These are phyloP conservation scores for Apostasia shenzhenica DNA, from an alignment of 106 monocot species.

Conservation along the genomic window DNA sequence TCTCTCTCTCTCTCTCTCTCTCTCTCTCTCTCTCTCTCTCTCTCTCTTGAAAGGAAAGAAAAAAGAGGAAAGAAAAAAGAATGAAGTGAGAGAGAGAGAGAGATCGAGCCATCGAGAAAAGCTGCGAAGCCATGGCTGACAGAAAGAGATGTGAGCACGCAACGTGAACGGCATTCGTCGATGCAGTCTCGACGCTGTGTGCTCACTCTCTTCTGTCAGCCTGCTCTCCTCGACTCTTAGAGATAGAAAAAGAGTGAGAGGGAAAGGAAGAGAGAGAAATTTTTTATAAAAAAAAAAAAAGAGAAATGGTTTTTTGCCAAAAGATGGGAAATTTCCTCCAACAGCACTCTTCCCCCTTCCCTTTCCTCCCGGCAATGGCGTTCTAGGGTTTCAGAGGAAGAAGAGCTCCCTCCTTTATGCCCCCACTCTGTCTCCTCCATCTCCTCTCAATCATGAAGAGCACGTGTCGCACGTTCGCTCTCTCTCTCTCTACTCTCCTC, in stretches of 20 bases:
- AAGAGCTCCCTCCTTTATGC: too few relatives aligned
- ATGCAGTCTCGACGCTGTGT: constrained; percentile 7
- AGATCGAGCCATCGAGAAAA: too few relatives aligned
- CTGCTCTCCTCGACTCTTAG: not conserved
- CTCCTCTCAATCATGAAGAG: not conserved
- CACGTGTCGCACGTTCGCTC: not conserved
- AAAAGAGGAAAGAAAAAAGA: not conserved
- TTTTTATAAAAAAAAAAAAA: not conserved
- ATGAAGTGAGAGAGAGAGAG: not conserved
- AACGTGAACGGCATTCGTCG: constrained; percentile 13
- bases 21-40: not conserved
- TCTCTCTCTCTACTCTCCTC: not conserved
- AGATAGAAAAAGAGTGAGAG: not conserved
- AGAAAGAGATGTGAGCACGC: constrained; percentile 19
- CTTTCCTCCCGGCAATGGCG: not conserved
- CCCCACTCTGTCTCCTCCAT: too few relatives aligned
- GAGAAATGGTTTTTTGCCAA: not conserved
- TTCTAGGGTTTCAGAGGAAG: not conserved
- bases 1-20: not conserved
- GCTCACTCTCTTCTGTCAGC: constrained; percentile 24
- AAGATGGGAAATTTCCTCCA: too few relatives aligned
- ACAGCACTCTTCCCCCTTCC: not conserved
- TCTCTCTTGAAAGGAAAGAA: not conserved
- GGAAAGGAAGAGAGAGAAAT: not conserved
- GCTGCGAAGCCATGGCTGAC: constrained; percentile 4